Base-by-base conservation (phyloP, 164 flowering plant species). In the Houttuynia cordata region DNA sequence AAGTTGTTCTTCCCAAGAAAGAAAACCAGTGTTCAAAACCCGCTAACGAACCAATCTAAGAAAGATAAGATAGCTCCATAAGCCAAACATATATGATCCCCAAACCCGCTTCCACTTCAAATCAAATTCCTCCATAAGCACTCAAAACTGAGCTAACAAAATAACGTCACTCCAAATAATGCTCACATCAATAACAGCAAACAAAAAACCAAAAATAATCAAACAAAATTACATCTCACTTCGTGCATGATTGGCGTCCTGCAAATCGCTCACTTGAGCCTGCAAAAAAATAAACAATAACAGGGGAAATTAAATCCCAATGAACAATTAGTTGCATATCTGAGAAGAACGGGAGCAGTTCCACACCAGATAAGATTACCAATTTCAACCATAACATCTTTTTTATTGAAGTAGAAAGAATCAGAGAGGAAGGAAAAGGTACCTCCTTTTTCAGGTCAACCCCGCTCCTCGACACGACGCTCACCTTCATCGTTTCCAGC, bases 241-340 rank as follows among this genome's bases (percentile, higher is more conserved):
- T 76, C 76, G 66, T 66, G 62, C 73, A 66, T 90, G 77, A 77
- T 89, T 87, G 7, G 83, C 94, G 59, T 84, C 86, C 75, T 87
- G 96, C 74, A 93, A 82, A 80, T 90, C 97, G 70, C 83, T 75
- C 57, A 93, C 97, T n/a, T 82, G 81, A 63, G 92, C 96, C 98
- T 93, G 73, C 73, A 81, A 65, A 81, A 65, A 78, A 67, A 45
- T 45, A 45, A 14, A 12, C 2, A 59, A 23, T 23, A 7, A 53
- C 49, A 8, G 53, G 53, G 47, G 53, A 23, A 23, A 21, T 13
- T 41, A 30, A 21, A 8, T 14, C 3, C 4, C 4, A 30, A 30
- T 2, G 4, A 30, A 30, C 6, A 2, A 30, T 30, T n/a, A n/a
- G 37, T 6, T 6, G 4, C 37, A 53, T 52, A 10, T n/a, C n/a